Percentiles rank a stretch among this genome's conserved stretches.
Conservation (phyloP, 805 yeast genomes). For the Pichia exigua region DNA sequence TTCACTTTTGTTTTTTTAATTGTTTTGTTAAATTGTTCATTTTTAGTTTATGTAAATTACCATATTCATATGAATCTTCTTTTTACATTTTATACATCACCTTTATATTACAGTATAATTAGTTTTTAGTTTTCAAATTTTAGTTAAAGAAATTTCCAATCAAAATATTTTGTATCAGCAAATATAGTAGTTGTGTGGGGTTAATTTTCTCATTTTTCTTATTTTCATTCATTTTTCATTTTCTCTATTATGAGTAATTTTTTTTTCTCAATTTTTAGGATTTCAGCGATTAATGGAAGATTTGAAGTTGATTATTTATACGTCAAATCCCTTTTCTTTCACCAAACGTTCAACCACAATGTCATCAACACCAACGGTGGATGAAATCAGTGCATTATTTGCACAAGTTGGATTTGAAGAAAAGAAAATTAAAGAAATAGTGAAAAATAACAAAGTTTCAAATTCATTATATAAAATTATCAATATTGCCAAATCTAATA, state of each 20-base stretch:
- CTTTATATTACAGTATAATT: neutral
- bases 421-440: conserved; percentile 67
- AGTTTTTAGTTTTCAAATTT: neutral
- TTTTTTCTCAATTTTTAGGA: no score
- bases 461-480: conserved; percentile 57
- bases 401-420: conserved; percentile 58
- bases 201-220: no score
- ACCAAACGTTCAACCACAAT: neutral
- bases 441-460: conserved; percentile 81
- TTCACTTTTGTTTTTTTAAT: neutral
- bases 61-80: neutral
- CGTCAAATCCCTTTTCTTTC: no score
- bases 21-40: neutral
- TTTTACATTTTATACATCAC: neutral
- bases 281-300: neutral
- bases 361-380: neutral
- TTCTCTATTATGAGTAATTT: no score
- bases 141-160: no score
- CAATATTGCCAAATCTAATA: conserved; percentile 28
- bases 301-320: neutral
- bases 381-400: conserved; percentile 28
- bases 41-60: neutral
- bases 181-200: no score
- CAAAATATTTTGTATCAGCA: no score
- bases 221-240: no score